Base-by-base conservation (phyloP, 148 eudicot species). In the Fallopia convolvulus region DNA sequence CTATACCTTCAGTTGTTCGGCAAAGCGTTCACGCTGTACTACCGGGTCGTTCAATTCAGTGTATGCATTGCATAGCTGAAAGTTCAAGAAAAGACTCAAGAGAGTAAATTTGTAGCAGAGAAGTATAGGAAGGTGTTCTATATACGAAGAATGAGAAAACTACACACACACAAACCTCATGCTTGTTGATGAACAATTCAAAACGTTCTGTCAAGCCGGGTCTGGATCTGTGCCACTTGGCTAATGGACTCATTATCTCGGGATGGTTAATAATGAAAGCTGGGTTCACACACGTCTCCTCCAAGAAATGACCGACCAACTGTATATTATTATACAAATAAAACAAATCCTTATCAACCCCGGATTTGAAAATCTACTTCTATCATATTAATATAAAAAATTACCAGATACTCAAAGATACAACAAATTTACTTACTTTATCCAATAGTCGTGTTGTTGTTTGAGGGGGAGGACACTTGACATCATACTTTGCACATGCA, bases 221-320 rank as follows among this genome's bases (percentile, higher is more conserved):
- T 76, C 80, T 88, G n/a, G 97, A 89, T 83, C 99, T 86, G 82
- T 94, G 99, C 97, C 97, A 94, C 83, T 94, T 94, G n/a, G 99
- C 99, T 79, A 94, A 81, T 21, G 99, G 99, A 77, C 96, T 90
- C 99, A 93, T 93, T 65, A 93, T 91, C 87, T 93, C 90, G 21
- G 98, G 98, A 81, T 93, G 98, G 77, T 93, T 91, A 41, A 92
- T 92, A 42, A 94, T 92, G 78, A 90, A 94, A 61, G 96, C 42
- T 5, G 99, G 99, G 75, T 92, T 92, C n/a, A 87, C 87, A 78
- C 99, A 94, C 2, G 85, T 88, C 83, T 88, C 99, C 87, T 94
- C 99, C 78, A 94, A 79, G 78, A 94, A 94, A 84, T 94, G 96
- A 6, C 99, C 99, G 41, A 94, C 99, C 81, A 94, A 88, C 98